These are phyloP conservation scores for Naganishia albida DNA, from an alignment of 1,284 basidiomycete genomes.

Conservation along the genomic window DNA sequence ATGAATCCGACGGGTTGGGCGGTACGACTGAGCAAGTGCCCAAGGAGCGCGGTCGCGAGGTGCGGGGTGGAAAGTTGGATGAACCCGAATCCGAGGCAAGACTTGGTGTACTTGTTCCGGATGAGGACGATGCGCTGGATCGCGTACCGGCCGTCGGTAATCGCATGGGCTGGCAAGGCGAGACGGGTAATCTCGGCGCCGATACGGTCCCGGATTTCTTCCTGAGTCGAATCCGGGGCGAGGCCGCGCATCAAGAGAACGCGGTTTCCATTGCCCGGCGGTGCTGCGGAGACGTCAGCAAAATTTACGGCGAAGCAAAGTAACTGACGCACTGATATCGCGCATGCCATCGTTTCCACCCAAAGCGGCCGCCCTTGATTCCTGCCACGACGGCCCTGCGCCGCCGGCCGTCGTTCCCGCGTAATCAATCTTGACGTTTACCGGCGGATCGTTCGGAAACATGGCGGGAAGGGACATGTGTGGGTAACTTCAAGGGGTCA, in stretches of 20 bases:
- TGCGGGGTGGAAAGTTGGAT: constrained; percentile 81
- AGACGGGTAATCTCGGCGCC: constrained; percentile 67
- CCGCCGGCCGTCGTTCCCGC: constrained; percentile 58
- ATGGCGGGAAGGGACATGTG: constrained; percentile 76
- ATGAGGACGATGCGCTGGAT: constrained; percentile 82
- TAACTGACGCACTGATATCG: constrained; percentile 77
- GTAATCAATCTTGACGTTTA: constrained; percentile 79
- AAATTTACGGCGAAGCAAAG: not conserved
- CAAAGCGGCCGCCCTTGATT: constrained; percentile 73
- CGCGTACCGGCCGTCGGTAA: constrained; percentile 72
- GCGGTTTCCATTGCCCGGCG: constrained; percentile 45
- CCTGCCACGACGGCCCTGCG: constrained; percentile 74
- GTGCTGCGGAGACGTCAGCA: constrained; percentile 22
- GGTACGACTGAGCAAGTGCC: constrained; percentile 74
- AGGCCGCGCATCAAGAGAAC: constrained; percentile 83
- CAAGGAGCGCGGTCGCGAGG: constrained; percentile 68
- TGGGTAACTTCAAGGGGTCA: constrained; percentile 59
- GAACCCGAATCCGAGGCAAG: constrained; percentile 88
- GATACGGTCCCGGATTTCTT: constrained; percentile 52
- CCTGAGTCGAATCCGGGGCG: constrained; percentile 74
- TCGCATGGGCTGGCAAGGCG: constrained; percentile 60
- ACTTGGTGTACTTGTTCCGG: constrained; percentile 77
- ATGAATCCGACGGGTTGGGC: constrained; percentile 83
- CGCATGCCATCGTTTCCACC: constrained; percentile 79
- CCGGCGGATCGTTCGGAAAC: constrained; percentile 52